phyloP scores from a whole-genome alignment of 169 alveolate genomes.

The Cyclospora cayetanensis region DNA sequence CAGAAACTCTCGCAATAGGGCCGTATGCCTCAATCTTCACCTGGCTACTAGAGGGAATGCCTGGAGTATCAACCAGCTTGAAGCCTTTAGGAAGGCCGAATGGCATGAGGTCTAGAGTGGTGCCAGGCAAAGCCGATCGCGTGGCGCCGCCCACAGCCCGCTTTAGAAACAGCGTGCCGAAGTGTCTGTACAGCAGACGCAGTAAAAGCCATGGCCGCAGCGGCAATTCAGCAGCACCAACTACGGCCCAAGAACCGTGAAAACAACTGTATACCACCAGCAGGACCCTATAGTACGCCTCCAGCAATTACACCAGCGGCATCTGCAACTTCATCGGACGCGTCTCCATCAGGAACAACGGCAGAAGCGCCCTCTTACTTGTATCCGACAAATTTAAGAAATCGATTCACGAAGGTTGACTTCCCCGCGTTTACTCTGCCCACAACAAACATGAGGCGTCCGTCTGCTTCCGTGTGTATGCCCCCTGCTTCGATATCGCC shows the following conservation, averaged over 20 bases:
- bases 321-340: neutral
- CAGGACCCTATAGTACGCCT: too few relatives aligned
- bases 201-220: neutral
- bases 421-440: conserved; percentile 88
- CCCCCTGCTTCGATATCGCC: conserved; percentile 3
- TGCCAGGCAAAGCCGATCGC: conserved; percentile 88
- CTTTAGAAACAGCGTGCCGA: conserved; percentile 63
- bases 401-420: conserved; percentile 87
- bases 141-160: conserved; percentile 87
- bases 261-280: neutral
- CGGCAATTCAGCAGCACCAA: neutral
- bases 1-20: too few relatives aligned
- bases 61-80: conserved; percentile 88
- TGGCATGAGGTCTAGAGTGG: conserved; percentile 85
- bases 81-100: conserved; percentile 86
- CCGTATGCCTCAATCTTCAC: conserved; percentile 68
- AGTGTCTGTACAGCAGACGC: conserved; percentile 45
- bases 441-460: conserved; percentile 61
- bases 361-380: conserved; percentile 37
- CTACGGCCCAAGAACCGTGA: too few relatives aligned
- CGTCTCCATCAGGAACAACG: neutral
- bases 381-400: conserved; percentile 83
- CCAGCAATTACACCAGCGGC: neutral
- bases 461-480: neutral
- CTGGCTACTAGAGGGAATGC: conserved; percentile 84